Conservation (phyloP, 192 early-diverging fungal species). For the Coemansia sp. region DNA sequence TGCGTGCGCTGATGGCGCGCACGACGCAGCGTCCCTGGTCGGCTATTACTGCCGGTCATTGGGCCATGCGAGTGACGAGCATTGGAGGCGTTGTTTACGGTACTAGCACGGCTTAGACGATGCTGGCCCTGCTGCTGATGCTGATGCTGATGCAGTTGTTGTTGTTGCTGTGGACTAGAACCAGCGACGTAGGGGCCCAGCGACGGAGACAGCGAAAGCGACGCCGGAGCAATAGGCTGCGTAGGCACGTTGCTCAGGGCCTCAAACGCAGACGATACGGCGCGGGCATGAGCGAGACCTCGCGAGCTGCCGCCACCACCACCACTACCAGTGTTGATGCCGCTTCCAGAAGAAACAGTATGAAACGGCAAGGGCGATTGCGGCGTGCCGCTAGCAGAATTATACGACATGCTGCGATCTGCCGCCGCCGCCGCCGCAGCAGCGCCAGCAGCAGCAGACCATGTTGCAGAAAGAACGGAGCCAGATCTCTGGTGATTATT, state of each 20-base stretch:
- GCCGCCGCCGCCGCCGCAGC: not conserved
- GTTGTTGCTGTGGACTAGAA: not conserved
- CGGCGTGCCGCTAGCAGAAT: not conserved
- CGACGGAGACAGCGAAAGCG: slow-evolving; percentile 25
- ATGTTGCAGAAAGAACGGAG: slow-evolving; percentile 25
- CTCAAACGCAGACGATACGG: slow-evolving; percentile 48
- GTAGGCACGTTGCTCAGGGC: slow-evolving; percentile 21
- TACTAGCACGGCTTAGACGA: not conserved
- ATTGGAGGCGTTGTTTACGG: not conserved
- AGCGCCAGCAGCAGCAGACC: slow-evolving; percentile 10
- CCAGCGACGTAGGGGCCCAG: slow-evolving; percentile 12
- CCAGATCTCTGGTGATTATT: slow-evolving; percentile 25
- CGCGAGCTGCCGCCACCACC: slow-evolving; percentile 13
- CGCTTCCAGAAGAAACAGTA: slow-evolving; percentile 7
- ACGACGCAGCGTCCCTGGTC: slow-evolving; percentile 18
- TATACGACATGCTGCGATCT: not conserved
- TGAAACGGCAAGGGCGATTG: slow-evolving; percentile 23
- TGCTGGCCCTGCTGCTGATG: slow-evolving; percentile 3
- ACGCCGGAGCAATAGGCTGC: slow-evolving; percentile 4
- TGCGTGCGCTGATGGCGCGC: slow-evolving; percentile 19
- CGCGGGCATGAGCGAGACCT: slow-evolving; percentile 37
- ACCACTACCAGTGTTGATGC: not conserved
- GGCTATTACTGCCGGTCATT: not conserved
- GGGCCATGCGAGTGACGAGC: slow-evolving; percentile 1
- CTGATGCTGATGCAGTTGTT: slow-evolving; percentile 3